Evolutionary conservation across 2,329 filamentous ascomycete species (phyloP), one percentile per base, ranked within the genome.

Genomic region (Lachnellula cervina): DNA sequence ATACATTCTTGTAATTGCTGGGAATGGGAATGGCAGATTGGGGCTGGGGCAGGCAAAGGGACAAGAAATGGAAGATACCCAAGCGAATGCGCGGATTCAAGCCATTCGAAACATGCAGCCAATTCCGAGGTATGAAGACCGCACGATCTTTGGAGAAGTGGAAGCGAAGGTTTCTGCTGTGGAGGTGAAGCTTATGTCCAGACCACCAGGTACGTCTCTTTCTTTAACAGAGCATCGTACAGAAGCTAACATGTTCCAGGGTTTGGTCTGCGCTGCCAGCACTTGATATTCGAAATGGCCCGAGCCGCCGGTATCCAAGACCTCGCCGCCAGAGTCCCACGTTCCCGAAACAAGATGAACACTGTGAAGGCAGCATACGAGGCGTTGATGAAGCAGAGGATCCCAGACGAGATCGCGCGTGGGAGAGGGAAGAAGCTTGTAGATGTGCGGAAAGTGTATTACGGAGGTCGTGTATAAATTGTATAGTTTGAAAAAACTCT

Each of bases 311-410:
- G 94, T 62, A 90, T 99, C 68, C 80, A 87, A 61, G 94, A 99
- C 71, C 82, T 99, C 35, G 82, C 91, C 16, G 92, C 90, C 49
- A 82, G 82, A 63, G 92, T 96, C 60, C 86, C 87, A 38, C 87
- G 93, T 46, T 90, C 90, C 60, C 84, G 92, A 68, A 97, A 96
- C 79, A 90, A 91, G 64, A 96, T 97, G 91, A 99, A 99, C 78
- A 90, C 92, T 17, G 88, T 96, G 75, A 97, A 97, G 77, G 94
- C 94, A 14, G 82, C 90, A 42, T 89, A 89, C 73, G 73, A 93
- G 72, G 93, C 92, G 5, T 78, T 99, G 60, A 82, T 83, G 72
- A 88, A 79, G 76, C 94, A 99, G 77, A 83, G 83, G 59, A 80
- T 96, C 69, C 94, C 94, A 32, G 90, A 97, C 71, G 86, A 93